Evolutionary conservation across 495 filamentous ascomycete species (phyloP), one percentile per base, ranked within the genome.

Genomic region (Xylaria nigripes): DNA sequence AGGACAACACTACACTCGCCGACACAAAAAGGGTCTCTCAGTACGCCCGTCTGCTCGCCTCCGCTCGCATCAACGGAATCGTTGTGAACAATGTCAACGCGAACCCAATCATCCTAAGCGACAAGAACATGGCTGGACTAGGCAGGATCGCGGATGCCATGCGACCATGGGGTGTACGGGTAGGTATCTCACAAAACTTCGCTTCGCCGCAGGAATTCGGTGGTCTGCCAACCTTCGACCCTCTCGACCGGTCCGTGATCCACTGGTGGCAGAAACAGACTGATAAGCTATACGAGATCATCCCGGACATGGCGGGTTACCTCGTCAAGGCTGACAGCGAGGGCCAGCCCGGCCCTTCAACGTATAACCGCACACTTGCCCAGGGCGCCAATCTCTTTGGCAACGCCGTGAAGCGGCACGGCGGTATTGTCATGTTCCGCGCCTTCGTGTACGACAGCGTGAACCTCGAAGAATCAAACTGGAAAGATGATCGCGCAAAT

Each of bases 41-140:
- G 61, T 87, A 87, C 62, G 85, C 81, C 3, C 83, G 85, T 3
- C 70, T 89, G 3, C 67, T 87, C 19, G 75, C 84, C n/a, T 87
- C 84, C 0, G 76, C 86, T 32, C 69, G 79, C 22, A 67, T 87
- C 61, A 89, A 89, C 55, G 84, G 70, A 1, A 70, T 85, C 25
- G 61, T 87, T 2, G 76, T 86, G 63, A 89, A 89, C 68, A 87
- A 89, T 50, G 84, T 87, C 57, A 89, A 89, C 60, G 82, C 85
- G 13, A 82, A 86, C 57, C 70, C 77, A 1, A 72, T 69, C 0
- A 66, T 84, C 5, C 68, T 89, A 42, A 80, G 59, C 3, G 55
- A 72, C 1, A 51, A 66, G 2, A 87, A 86, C 54, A 76, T 86
- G 54, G 71, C 77, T 25, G 83, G 85, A 0, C 64, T 89, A 4